Evolutionary conservation across 345 rosid genomes (phyloP).

Genomic region (Eucalyptus tenuipes): DNA sequence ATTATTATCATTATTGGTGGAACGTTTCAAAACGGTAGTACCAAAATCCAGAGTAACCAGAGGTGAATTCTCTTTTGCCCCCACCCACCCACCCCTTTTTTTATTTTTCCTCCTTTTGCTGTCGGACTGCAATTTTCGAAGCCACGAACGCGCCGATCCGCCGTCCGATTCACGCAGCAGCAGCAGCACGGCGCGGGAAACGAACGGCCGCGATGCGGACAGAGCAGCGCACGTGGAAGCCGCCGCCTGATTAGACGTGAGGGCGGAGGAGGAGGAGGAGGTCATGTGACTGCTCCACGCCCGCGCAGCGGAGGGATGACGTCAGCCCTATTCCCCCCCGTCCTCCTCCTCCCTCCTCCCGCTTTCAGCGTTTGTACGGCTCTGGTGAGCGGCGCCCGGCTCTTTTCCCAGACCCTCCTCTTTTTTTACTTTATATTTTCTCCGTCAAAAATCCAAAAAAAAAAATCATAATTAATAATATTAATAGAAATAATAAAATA

Average conservation of each 20-base stretch:
- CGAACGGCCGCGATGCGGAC: background rate
- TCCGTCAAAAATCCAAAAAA: background rate
- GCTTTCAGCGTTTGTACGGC: background rate
- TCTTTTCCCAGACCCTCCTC: background rate
- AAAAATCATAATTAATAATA: background rate
- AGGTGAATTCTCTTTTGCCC: background rate
- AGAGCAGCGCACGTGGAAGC: conserved; percentile 1
- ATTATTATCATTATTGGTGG: background rate
- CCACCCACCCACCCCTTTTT: accelerated
- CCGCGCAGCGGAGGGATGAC: background rate
- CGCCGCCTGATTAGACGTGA: conserved; percentile 22
- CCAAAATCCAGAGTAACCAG: background rate
- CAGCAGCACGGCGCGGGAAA: background rate
- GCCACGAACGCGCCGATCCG: background rate
- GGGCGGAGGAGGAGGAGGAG: background rate
- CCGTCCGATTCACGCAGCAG: background rate
- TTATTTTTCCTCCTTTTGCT: background rate
- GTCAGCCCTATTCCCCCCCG: background rate
- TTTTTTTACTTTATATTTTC: background rate
- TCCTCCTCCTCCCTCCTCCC: accelerated
- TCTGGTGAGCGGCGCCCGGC: background rate
- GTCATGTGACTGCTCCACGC: background rate
- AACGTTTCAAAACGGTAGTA: background rate
- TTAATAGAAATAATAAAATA: background rate
- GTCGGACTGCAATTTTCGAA: background rate